These are phyloP conservation scores for Flaveria trinervia DNA, from an alignment of 129 eudicot species.

Conservation along the genomic window DNA sequence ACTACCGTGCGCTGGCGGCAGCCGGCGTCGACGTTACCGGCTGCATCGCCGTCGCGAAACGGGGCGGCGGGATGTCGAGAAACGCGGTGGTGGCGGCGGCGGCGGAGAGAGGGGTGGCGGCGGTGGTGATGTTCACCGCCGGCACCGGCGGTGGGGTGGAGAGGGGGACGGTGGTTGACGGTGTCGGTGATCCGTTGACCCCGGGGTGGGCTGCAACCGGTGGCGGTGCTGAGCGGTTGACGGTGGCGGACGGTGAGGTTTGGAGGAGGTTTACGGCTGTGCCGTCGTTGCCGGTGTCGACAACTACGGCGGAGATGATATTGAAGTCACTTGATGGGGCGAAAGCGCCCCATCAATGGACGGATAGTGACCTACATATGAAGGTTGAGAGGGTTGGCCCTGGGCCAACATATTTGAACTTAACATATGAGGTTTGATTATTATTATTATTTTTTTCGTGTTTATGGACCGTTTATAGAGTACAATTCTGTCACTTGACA, in stretches of 20 bases:
- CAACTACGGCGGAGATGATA: slow-evolving; percentile 55
- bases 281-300: slow-evolving; percentile 78
- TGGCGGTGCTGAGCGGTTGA: slow-evolving; percentile 51
- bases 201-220: slow-evolving; percentile 74
- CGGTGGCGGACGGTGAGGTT: slow-evolving; percentile 46
- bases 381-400: slow-evolving; percentile 61
- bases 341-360: slow-evolving; percentile 40
- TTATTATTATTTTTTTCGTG: neutral
- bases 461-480: slow-evolving; percentile 25
- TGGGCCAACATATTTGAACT: slow-evolving; percentile 75
- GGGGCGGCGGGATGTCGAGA: slow-evolving; percentile 75
- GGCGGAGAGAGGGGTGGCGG: slow-evolving; percentile 72
- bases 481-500: slow-evolving; percentile 23
- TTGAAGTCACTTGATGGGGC: slow-evolving; percentile 63
- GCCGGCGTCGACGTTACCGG: slow-evolving; percentile 59
- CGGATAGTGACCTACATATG: slow-evolving; percentile 20
- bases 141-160: slow-evolving; percentile 64
- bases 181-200: slow-evolving; percentile 81
- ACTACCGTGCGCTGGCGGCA: slow-evolving; percentile 56
- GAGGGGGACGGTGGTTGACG: slow-evolving; percentile 84
- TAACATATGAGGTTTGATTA: slow-evolving; percentile 58
- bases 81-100: slow-evolving; percentile 62
- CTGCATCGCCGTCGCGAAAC: slow-evolving; percentile 59
- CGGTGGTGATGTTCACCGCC: slow-evolving; percentile 78
- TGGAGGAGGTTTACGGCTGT: slow-evolving; percentile 53